Conservation (phyloP, 1,139 yeast genomes). For the Meyerozyma smithsonii region DNA sequence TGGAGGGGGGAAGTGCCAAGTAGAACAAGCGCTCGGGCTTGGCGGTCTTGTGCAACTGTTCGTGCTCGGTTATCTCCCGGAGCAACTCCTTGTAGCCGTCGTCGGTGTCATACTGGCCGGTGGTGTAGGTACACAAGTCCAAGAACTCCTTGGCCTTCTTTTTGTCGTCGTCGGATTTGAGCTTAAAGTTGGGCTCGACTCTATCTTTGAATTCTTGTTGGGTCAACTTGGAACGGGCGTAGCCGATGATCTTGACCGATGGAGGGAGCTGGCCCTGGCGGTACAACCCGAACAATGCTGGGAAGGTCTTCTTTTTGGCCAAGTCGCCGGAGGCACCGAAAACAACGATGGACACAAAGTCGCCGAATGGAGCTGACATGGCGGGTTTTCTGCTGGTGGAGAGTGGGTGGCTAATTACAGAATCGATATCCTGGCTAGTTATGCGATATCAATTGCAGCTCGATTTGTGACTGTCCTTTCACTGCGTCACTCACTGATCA, state of each 20-base stretch:
- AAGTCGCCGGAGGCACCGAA: conserved; percentile 97
- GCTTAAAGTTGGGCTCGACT: conserved; percentile 62
- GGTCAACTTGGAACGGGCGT: conserved; percentile 77
- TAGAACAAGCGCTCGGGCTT: conserved; percentile 77
- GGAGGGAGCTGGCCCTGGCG: conserved; percentile 78
- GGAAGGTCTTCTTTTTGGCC: conserved; percentile 93
- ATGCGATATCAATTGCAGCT: too few species aligned
- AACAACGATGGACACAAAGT: conserved; percentile 71
- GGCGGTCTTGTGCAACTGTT: conserved; percentile 38
- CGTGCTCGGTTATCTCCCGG: conserved; percentile 53
- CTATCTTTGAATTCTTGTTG: conserved; percentile 64
- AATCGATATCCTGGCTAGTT: too few species aligned
- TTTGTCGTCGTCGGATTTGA: conserved; percentile 41
- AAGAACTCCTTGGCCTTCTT: conserved; percentile 62
- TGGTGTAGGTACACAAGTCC: conserved; percentile 57
- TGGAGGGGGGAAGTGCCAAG: conserved; percentile 92
- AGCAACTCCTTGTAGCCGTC: conserved; percentile 66
- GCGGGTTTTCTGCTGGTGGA: background rate
- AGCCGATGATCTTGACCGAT: conserved; percentile 75
- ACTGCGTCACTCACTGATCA: too few species aligned
- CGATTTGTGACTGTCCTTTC: too few species aligned
- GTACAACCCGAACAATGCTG: conserved; percentile 66
- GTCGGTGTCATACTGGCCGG: conserved; percentile 75
- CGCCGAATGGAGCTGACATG: conserved; percentile 36
- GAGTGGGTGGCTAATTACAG: background rate